Evolutionary conservation across 345 rosid species (phyloP).

Genomic region (Cardiospermum halicacabum): DNA sequence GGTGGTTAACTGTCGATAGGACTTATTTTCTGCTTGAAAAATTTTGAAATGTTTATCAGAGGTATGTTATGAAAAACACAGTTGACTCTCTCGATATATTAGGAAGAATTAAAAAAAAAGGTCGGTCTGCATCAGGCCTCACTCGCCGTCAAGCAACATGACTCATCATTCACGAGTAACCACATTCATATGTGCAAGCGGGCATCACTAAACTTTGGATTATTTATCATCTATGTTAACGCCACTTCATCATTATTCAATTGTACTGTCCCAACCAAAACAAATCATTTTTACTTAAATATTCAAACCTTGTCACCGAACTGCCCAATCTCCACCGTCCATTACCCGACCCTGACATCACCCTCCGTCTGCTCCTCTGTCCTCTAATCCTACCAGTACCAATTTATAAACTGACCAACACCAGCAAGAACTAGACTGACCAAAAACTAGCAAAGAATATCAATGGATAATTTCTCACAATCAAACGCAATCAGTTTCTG

Average conservation of each 20-base stretch:
- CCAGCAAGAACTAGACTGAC: background rate
- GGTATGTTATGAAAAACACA: too few species aligned
- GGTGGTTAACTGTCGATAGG: too few species aligned
- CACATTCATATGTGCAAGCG: background rate
- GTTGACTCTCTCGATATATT: too few species aligned
- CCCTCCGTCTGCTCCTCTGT: slow-evolving; percentile 22
- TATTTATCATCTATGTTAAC: background rate
- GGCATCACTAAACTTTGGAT: background rate
- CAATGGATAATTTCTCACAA: slow-evolving; percentile 26
- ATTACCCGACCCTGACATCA: slow-evolving; percentile 17
- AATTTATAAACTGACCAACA: background rate
- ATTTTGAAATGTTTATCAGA: too few species aligned
- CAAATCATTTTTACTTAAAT: background rate
- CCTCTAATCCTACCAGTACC: slow-evolving; percentile 4
- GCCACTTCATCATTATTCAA: background rate
- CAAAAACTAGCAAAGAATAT: background rate
- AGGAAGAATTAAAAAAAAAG: background rate
- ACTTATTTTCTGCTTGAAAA: too few species aligned
- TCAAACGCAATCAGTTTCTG: slow-evolving; percentile 44
- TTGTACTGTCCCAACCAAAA: background rate
- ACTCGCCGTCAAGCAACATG: background rate
- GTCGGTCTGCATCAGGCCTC: slow-evolving; percentile 5
- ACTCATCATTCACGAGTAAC: slow-evolving; percentile 4
- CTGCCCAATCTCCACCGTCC: slow-evolving; percentile 26
- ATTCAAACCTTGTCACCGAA: slow-evolving; percentile 3